Evolutionary conservation across 805 yeast species (phyloP), one percentile per base, ranked within the genome.

Genomic region (Hanseniaspora hatyaiensis): DNA sequence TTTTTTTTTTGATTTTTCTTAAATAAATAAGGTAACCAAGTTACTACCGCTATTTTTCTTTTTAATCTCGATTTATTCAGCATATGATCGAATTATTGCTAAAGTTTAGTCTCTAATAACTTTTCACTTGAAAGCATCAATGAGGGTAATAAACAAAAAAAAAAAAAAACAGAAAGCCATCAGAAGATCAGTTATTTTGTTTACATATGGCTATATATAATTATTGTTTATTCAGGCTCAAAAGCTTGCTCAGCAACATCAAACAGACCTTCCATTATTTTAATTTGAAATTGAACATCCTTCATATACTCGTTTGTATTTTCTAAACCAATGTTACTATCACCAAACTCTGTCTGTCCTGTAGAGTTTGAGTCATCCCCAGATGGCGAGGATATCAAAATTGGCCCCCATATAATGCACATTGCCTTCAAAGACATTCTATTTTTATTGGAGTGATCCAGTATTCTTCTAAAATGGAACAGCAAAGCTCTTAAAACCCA

Each of bases 401-500:
- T 83, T 16, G 95, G 95, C 0, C 96, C 96, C 98, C 98, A 92
- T 32, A 89, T 87, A 33, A 85, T 84, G 40, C 94, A 84, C 56
- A 92, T 63, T 51, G 82, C 80, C 57, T 80, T 80, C 50, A 79
- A 71, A 40, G 78, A 78, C 98, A 92, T 92, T 59, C 92, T 73
- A 60, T 87, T 86, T 30, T 64, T 55, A 18, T 70, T 70, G 57
- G 78, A 80, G 49, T 77, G 70, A 24, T 73, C 72, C 32, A 80
- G 76, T 12, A 92, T 79, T 49, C 80, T 74, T 52, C 80, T 78
- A 52, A 92, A 73, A 62, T 92, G 99, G 71, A 89, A 85, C 1
- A 88, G 67, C 54, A 92, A 66, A 30, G 85, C 77, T 54, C 96
- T 70, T 55, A 92, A 70, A 0, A 97, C 88, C 70, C 94, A 88